Percentiles rank a stretch among this genome's conserved stretches.
phyloP scores from a whole-genome alignment of 768 basidiomycete species.

The Serpula lacrymans region DNA sequence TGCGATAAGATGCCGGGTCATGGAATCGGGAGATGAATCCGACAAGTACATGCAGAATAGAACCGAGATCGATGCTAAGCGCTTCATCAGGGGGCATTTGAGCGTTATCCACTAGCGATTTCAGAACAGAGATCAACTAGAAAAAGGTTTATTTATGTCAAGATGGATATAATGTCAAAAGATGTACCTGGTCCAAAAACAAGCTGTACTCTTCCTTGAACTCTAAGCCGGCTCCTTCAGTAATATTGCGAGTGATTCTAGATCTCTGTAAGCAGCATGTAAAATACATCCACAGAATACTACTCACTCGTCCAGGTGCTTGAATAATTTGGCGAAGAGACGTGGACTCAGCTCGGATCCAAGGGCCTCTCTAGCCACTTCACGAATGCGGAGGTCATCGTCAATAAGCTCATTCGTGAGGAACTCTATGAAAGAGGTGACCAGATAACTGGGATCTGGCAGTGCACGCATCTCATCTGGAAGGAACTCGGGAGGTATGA shows the following conservation, averaged over 20 bases:
- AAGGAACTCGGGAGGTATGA: slow-evolving; percentile 56
- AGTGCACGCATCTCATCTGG: slow-evolving; percentile 72
- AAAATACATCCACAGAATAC: neutral
- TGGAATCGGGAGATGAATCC: slow-evolving; percentile 62
- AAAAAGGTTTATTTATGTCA: slow-evolving; percentile 5
- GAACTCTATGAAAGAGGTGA: slow-evolving; percentile 63
- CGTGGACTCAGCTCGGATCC: slow-evolving; percentile 74
- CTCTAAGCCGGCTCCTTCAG: slow-evolving; percentile 43
- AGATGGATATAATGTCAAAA: slow-evolving; percentile 6
- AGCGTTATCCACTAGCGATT: slow-evolving; percentile 73
- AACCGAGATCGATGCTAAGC: slow-evolving; percentile 60
- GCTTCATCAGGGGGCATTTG: slow-evolving; percentile 56
- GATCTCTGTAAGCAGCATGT: slow-evolving; percentile 19
- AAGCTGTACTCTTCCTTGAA: slow-evolving; percentile 36
- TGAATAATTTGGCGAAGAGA: slow-evolving; percentile 64
- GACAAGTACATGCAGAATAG: slow-evolving; percentile 56
- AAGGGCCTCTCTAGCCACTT: slow-evolving; percentile 76
- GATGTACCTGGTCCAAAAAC: slow-evolving; percentile 80
- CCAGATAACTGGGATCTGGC: slow-evolving; percentile 52
- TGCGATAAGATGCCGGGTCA: slow-evolving; percentile 50
- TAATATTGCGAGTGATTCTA: slow-evolving; percentile 51
- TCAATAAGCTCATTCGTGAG: slow-evolving; percentile 66
- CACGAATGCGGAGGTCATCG: slow-evolving; percentile 66
- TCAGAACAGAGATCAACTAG: slow-evolving; percentile 73
- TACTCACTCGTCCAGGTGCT: slow-evolving; percentile 71